Evolutionary conservation across 108 stramenopile genomes (phyloP), one percentile per base, ranked within the genome.

Genomic region (Mayamaea pseudoterrestris): DNA sequence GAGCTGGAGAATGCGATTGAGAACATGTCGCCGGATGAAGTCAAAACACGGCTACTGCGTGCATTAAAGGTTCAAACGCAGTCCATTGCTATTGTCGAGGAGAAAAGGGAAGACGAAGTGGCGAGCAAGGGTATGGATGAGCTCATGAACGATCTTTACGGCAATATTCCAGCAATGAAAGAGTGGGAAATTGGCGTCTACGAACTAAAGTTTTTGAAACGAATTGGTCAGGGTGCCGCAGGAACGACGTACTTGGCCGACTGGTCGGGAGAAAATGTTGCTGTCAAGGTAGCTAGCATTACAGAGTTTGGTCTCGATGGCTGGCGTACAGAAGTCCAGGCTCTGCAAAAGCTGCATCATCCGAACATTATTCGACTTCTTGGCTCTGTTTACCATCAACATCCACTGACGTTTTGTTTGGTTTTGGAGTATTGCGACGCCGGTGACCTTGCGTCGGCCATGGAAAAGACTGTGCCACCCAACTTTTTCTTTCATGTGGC

Each of bases 171-270:
- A 14, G 48, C 44, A 13, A 54, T 61, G 20, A 58, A 69, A 46
- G 77, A 79, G 50, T 84, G 77, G 78, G 75, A 79, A 41, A 84
- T 84, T 42, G 59, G 57, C 31, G 41, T 78, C 0, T 79, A 80
- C 47, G 83, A 84, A 37, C 48, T 84, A 3, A 61, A 76, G 24
- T 84, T 84, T 47, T 56, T 47, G 30, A 67, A 61, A 55, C 60
- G 76, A 8, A 53, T 80, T 14, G 78, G 78, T 3, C 44, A 54
- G 18, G 80, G 80, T 12, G 73, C 65, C 13, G 67, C 76, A 22
- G 76, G 71, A 29, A 84, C 78, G 21, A 84, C 83, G 0, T 84
- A 84, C 45, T 32, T 84, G 27, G 83, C 69, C 20, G 67, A 65
- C 29, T 84, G 70, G 68, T 48, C 55, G 8, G 70, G 70, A 11